Conservation (phyloP, 495 filamentous ascomycete genomes). For the Xylaria bambusicola region DNA sequence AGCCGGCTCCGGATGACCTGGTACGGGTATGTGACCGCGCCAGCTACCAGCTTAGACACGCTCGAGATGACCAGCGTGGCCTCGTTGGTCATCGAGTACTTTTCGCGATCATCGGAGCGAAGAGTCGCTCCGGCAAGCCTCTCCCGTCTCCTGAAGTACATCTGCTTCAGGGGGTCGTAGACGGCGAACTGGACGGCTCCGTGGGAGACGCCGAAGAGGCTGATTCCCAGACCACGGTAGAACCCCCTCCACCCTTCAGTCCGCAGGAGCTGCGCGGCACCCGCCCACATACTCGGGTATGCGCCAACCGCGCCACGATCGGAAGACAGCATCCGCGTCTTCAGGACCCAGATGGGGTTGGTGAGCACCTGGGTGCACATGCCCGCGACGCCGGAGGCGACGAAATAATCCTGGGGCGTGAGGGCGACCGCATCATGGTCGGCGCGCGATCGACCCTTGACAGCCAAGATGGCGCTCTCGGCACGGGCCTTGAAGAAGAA, state of each 20-base stretch:
- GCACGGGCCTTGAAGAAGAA: constrained; percentile 65
- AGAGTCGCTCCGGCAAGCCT: not conserved
- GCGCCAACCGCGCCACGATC: constrained; percentile 71
- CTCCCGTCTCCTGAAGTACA: constrained; percentile 45
- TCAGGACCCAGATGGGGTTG: constrained; percentile 98
- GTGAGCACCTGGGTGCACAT: constrained; percentile 74
- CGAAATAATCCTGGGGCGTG: constrained; percentile 76
- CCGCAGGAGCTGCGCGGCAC: constrained; percentile 61
- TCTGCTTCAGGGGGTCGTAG: constrained; percentile 80
- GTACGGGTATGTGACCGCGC: constrained; percentile 86
- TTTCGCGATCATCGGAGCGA: constrained; percentile 6
- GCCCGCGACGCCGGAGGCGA: constrained; percentile 77
- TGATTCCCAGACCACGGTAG: constrained; percentile 80
- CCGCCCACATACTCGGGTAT: constrained; percentile 74
- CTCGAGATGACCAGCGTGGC: constrained; percentile 79
- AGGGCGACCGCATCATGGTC: constrained; percentile 39
- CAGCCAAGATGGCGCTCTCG: constrained; percentile 39
- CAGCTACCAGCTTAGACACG: constrained; percentile 83
- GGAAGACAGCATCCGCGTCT: constrained; percentile 93
- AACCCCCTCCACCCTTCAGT: constrained; percentile 76
- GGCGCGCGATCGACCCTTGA: constrained; percentile 23
- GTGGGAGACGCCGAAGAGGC: constrained; percentile 88
- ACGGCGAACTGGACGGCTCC: constrained; percentile 95
- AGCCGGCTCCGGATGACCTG: constrained; percentile 85
- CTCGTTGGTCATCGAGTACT: constrained; percentile 62